phyloP scores from a whole-genome alignment of 2,329 filamentous ascomycete genomes.

The Hypomyces rosellus region DNA sequence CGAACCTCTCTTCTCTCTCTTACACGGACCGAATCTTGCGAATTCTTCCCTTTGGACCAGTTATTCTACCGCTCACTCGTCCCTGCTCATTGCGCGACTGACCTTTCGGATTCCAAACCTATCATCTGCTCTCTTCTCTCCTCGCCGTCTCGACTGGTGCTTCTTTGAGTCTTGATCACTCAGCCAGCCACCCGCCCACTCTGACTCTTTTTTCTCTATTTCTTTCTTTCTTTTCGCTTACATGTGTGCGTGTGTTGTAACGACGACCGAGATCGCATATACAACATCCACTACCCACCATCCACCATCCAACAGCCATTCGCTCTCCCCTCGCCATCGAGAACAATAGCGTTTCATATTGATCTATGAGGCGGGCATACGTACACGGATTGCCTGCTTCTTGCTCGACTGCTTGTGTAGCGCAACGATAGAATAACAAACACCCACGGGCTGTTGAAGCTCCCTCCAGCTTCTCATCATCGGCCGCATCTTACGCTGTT shows the following conservation, averaged over 20 bases:
- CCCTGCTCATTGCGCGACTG: not conserved
- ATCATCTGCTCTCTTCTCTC: not conserved
- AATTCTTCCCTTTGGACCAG: not conserved
- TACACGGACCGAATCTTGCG: not conserved
- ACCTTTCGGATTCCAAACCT: not conserved
- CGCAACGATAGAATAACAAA: not conserved
- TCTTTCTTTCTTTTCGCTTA: not conserved
- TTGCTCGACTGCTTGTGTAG: not conserved
- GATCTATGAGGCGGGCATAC: constrained; percentile 2
- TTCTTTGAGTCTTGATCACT: not conserved
- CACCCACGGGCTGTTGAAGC: not conserved
- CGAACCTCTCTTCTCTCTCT: constrained; percentile 3
- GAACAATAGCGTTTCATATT: not conserved
- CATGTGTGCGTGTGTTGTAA: too few relatives aligned
- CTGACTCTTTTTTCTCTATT: not conserved
- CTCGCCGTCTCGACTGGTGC: not conserved
- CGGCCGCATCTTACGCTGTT: too few relatives aligned
- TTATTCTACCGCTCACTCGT: not conserved
- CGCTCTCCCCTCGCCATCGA: not conserved
- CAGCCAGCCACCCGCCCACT: not conserved
- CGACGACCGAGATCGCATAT: not conserved
- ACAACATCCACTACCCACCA: too few relatives aligned
- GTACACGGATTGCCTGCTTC: not conserved
- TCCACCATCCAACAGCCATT: not conserved
- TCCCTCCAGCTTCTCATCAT: too few relatives aligned